These are phyloP conservation scores for Paramecium caudatum DNA, from an alignment of 73 alveolate species.

Conservation along the genomic window DNA sequence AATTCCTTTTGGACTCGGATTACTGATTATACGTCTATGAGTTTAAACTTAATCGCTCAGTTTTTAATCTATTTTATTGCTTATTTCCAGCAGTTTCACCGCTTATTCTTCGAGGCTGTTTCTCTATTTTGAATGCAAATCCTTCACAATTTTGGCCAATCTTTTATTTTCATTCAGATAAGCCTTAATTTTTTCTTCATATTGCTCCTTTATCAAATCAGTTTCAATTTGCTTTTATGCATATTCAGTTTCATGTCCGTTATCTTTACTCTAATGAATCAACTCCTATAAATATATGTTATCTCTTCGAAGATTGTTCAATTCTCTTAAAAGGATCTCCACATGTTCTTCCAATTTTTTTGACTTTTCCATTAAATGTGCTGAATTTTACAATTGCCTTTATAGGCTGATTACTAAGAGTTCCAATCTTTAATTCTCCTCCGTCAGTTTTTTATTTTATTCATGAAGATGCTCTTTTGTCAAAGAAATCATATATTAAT, in stretches of 20 bases:
- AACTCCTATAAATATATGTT: neutral
- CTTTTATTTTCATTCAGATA: neutral
- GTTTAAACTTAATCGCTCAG: neutral
- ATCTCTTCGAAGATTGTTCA: constrained; percentile 13
- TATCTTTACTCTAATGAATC: too few relatives aligned
- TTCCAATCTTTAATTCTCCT: constrained; percentile 29
- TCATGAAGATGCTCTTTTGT: constrained; percentile 51
- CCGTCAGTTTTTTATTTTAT: neutral
- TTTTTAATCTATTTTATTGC: constrained; percentile 2
- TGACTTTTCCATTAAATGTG: neutral
- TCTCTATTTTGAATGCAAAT: neutral
- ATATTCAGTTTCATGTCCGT: neutral
- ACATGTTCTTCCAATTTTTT: neutral
- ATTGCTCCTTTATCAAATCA: neutral
- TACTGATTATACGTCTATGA: neutral
- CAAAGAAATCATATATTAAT: neutral
- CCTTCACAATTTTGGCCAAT: neutral
- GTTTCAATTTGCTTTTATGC: neutral
- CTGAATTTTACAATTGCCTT: neutral
- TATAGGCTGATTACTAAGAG: neutral
- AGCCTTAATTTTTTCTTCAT: neutral
- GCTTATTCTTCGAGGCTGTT: neutral
- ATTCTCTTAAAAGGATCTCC: neutral
- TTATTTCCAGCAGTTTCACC: neutral
- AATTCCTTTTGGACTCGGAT: constrained; percentile 29